These are phyloP conservation scores for Colletotrichum lupini DNA, from an alignment of 2,329 filamentous ascomycete species.

Conservation along the genomic window DNA sequence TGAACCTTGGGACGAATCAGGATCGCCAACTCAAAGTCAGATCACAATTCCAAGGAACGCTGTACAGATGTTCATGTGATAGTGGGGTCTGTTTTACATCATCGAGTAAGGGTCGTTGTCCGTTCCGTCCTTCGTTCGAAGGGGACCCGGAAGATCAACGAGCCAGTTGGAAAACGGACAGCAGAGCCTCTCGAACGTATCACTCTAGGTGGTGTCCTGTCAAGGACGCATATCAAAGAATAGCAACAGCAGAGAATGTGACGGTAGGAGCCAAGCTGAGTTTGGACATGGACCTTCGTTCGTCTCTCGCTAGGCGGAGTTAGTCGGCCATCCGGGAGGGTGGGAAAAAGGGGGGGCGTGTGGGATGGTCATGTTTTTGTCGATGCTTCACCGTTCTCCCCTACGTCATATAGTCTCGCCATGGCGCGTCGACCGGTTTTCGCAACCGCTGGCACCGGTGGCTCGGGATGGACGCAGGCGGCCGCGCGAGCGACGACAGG, in stretches of 20 bases:
- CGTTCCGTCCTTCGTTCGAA: neutral
- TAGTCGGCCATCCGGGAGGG: neutral
- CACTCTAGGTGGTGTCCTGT: conserved; percentile 5
- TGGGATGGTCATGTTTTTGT: neutral
- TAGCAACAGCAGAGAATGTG: neutral
- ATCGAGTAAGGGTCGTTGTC: conserved; percentile 1
- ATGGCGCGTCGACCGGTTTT: neutral
- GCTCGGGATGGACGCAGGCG: conserved; percentile 8
- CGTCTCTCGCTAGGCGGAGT: neutral
- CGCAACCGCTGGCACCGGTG: conserved; percentile 27
- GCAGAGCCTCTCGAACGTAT: conserved; percentile 26
- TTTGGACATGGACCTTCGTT: neutral
- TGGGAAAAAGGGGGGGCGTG: neutral
- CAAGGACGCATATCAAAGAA: neutral
- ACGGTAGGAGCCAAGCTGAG: neutral
- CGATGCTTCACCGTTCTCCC: neutral
- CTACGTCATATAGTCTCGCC: conserved; percentile 22
- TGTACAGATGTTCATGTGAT: conserved; percentile 16
- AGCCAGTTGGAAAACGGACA: conserved; percentile 17
- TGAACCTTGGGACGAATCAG: neutral
- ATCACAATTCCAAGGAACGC: conserved; percentile 7
- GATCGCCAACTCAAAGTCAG: conserved; percentile 18
- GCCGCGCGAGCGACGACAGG: neutral
- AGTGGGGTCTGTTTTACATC: conserved; percentile 27
- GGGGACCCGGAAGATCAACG: neutral